Conservation (phyloP, 1,284 basidiomycete species). For the Golubevia pallescens region DNA sequence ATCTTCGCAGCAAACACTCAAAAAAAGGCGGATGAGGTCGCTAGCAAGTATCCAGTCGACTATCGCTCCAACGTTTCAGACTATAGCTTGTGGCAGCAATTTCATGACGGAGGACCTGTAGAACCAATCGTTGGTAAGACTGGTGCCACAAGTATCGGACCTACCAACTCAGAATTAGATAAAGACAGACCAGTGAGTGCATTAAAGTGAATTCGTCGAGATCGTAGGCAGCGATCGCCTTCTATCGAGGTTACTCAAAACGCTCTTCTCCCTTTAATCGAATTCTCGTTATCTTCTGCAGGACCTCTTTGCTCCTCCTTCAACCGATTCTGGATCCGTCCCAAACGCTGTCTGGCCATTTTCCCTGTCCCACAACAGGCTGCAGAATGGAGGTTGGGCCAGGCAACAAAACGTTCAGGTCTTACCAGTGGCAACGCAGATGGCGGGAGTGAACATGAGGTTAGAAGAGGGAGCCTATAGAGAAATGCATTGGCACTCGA, state of each 20-base stretch:
- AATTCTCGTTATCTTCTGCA: no score
- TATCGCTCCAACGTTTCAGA: not conserved
- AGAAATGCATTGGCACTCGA: conserved; percentile 76
- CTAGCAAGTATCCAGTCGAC: not conserved
- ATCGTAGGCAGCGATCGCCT: no score
- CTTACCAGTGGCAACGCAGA: conserved; percentile 16
- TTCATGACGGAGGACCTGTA: conserved; percentile 19
- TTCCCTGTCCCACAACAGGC: conserved; percentile 73
- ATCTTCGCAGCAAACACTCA: not conserved
- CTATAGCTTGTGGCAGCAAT: not conserved
- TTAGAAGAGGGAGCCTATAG: conserved; percentile 71
- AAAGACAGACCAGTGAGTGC: conserved; percentile 6
- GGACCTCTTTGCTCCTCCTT: conserved; percentile 73
- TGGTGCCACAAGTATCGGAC: conserved; percentile 9
- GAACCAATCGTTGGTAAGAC: conserved; percentile 19
- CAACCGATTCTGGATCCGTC: conserved; percentile 73
- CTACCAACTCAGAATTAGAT: conserved; percentile 9
- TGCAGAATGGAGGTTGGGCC: conserved; percentile 77
- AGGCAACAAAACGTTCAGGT: conserved; percentile 72
- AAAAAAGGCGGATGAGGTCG: not conserved
- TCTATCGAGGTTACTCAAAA: not conserved
- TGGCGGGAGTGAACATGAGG: conserved; percentile 70
- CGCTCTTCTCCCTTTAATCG: not conserved
- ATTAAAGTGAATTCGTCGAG: no score
- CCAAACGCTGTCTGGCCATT: conserved; percentile 76